Evolutionary conservation across 78 protist genomes (phyloP).

Genomic region (Emiliania huxleyi): DNA sequence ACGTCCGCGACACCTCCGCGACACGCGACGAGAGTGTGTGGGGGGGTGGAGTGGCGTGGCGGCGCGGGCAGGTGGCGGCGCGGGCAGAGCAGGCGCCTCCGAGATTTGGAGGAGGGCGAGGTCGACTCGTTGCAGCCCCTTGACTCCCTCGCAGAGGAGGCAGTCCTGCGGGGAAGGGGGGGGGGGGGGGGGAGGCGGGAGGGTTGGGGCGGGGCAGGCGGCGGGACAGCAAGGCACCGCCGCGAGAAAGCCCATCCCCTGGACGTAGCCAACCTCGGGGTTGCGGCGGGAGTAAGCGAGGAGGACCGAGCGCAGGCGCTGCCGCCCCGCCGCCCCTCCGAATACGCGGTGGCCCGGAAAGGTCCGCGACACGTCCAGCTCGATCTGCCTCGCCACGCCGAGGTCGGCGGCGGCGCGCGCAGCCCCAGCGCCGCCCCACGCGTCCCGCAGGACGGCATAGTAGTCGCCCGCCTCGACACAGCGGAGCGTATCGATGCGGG

Average conservation of each 20-base stretch:
- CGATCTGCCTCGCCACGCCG: not conserved
- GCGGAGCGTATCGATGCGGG: not conserved
- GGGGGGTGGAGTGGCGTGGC: too few species aligned
- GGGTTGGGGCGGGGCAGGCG: too few species aligned
- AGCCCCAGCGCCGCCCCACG: not conserved
- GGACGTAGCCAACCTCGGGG: conserved; percentile 32
- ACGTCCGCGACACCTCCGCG: too few species aligned
- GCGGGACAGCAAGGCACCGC: too few species aligned
- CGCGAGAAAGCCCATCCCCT: not conserved
- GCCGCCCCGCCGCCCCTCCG: not conserved
- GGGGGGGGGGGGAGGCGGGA: too few species aligned
- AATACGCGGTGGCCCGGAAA: not conserved
- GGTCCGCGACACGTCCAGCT: not conserved
- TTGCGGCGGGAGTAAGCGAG: not conserved
- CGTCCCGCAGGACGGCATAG: not conserved
- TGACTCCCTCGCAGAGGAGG: not conserved
- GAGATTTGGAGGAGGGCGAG: not conserved
- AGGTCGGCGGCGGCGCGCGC: not conserved
- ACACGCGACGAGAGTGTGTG: too few species aligned
- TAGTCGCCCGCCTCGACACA: not conserved
- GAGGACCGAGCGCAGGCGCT: not conserved
- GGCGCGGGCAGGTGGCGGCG: too few species aligned
- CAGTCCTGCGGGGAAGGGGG: too few species aligned
- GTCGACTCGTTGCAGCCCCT: not conserved
- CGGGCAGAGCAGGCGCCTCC: too few species aligned